Evolutionary conservation across 2,329 filamentous ascomycete species (phyloP).

Genomic region (Purpureocillium takamizusanense): DNA sequence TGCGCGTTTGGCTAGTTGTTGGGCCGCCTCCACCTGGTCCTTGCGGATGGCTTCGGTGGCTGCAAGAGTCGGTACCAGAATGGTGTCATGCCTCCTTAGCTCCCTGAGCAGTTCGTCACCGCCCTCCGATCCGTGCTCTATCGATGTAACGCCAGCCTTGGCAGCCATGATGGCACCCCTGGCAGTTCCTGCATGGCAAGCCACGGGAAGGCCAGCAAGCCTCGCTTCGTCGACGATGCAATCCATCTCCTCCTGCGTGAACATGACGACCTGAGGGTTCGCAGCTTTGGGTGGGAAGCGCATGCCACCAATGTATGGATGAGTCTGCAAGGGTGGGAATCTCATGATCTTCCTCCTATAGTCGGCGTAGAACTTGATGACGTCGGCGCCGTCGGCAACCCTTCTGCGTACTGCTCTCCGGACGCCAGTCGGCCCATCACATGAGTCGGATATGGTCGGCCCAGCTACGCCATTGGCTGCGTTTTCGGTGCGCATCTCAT

Average conservation of each 20-base stretch:
- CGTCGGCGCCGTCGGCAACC: constrained; percentile 37
- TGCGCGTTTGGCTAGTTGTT: constrained; percentile 32
- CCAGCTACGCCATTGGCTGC: constrained; percentile 1
- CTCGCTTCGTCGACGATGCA: constrained; percentile 38
- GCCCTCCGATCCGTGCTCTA: constrained; percentile 35
- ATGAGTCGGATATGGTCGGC: constrained; percentile 1
- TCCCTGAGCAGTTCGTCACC: constrained; percentile 29
- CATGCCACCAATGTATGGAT: constrained; percentile 17
- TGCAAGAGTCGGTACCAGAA: constrained; percentile 45
- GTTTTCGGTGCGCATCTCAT: constrained; percentile 40
- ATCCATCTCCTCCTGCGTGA: constrained; percentile 39
- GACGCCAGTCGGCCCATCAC: background rate
- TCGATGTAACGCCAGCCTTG: constrained; percentile 24
- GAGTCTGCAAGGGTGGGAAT: constrained; percentile 22
- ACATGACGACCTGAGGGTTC: constrained; percentile 25
- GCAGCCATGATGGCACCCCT: constrained; percentile 33
- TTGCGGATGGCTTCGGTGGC: constrained; percentile 13
- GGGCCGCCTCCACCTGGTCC: constrained; percentile 25
- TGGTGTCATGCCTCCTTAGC: constrained; percentile 33
- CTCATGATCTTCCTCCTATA: constrained; percentile 34
- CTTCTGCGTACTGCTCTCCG: constrained; percentile 35
- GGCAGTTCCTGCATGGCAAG: constrained; percentile 30
- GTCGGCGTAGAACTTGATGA: constrained; percentile 44
- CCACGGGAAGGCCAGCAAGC: constrained; percentile 29
- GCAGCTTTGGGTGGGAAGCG: constrained; percentile 22